Evolutionary conservation across 768 basidiomycete genomes (phyloP).

Genomic region (Naganishia vishniacii): DNA sequence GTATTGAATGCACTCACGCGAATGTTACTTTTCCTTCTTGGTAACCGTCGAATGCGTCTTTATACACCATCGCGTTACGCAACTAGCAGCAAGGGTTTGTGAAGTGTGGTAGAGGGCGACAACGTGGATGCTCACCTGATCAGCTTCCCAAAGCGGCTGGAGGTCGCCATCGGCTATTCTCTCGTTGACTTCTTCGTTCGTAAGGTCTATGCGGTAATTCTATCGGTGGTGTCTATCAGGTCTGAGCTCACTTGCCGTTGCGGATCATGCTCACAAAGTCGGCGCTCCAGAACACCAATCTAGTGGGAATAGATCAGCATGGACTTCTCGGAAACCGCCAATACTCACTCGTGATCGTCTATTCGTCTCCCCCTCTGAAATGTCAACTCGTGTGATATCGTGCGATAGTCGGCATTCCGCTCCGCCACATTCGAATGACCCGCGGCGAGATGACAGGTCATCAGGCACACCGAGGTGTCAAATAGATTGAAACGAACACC

Average conservation of each 20-base stretch:
- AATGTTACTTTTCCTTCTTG: slow-evolving; percentile 87
- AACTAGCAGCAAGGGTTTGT: slow-evolving; percentile 54
- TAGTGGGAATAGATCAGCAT: slow-evolving; percentile 44
- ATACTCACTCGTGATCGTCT: slow-evolving; percentile 77
- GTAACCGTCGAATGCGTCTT: slow-evolving; percentile 74
- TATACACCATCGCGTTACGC: slow-evolving; percentile 62
- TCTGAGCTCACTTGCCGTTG: too few species aligned
- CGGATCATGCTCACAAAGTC: slow-evolving; percentile 56
- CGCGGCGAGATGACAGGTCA: slow-evolving; percentile 95
- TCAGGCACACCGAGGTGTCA: slow-evolving; percentile 87
- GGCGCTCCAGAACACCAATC: slow-evolving; percentile 86
- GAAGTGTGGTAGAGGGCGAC: neutral
- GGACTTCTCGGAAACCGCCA: neutral
- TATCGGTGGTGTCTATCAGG: slow-evolving; percentile 21
- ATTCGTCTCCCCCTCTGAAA: slow-evolving; percentile 88
- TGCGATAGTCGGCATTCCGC: slow-evolving; percentile 83
- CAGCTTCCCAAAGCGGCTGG: slow-evolving; percentile 68
- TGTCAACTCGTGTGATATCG: slow-evolving; percentile 74
- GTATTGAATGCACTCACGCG: slow-evolving; percentile 35
- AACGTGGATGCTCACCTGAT: slow-evolving; percentile 62
- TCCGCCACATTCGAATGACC: slow-evolving; percentile 85
- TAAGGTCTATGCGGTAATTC: slow-evolving; percentile 86
- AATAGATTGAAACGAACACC: slow-evolving; percentile 86
- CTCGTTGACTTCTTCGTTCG: slow-evolving; percentile 72
- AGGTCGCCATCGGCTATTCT: slow-evolving; percentile 63